Evolutionary conservation across 2,329 filamentous ascomycete genomes (phyloP), one percentile per base, ranked within the genome.

Genomic region (Cryoendolithus antarcticus): DNA sequence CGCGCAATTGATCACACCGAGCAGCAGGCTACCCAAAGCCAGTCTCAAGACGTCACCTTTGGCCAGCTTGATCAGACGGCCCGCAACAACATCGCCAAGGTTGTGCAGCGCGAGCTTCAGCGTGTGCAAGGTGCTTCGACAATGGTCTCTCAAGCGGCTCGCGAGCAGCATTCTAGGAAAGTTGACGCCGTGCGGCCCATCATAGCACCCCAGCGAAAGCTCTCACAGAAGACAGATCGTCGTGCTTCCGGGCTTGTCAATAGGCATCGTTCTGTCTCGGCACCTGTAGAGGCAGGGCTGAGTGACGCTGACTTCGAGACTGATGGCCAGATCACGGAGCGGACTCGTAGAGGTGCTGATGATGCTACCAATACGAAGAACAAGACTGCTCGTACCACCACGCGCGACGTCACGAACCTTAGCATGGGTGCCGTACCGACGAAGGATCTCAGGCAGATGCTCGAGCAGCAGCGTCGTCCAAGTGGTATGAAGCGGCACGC

Each of bases 381-480:
- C 11, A 40, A 38, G 32, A 39, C 39, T 9, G 40, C 48, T 21
- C 46, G 48, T 4, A 49, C 46, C 19, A 45, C 40, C 13, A 46
- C 35, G 6, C 43, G 42, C 27, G 63, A 72, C 39, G 46, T 73
- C 34, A 77, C 74, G 1, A 59, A 72, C 43, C 50, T 78, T 36
- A 77, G 70, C 54, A 66, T 68, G 42, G 64, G 75, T 43, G 34
- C 40, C 1, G 6, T 42, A 11, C 31, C 15, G 7, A 29, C 35
- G 6, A 36, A 28, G 12, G 66, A 74, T 49, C 59, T 78, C 36
- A 67, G 74, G 31, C 71, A 67, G 48, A 65, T 62, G 9, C 48
- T 77, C 5, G 74, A 77, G 50, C 66, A 71, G 43, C 71, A 76
- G 53, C 60, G 68, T 37, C 53, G 66, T 64, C 61, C 12, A 6